Evolutionary conservation across 495 filamentous ascomycete genomes (phyloP), one percentile per base, ranked within the genome.

Genomic region (Penicillium soppii): DNA sequence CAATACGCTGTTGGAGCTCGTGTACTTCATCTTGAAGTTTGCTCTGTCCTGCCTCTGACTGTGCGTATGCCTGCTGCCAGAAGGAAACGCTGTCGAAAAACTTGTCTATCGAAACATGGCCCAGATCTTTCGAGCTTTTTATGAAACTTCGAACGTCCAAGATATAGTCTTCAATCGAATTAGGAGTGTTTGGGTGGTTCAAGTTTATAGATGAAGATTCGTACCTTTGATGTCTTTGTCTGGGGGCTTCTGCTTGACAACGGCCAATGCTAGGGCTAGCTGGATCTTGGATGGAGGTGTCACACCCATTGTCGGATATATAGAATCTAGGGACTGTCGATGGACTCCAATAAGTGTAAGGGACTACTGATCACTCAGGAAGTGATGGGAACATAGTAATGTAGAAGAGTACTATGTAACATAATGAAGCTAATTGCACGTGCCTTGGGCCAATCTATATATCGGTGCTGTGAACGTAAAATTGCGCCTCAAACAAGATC

Each of bases 31-130:
- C 69, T 23, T 67, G 62, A 2, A 82, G 56, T 39, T 63, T 71
- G 36, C 57, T 72, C 41, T 78, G 74, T 36, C 74, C 74, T 12
- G 58, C 62, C 53, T 77, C 68, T 9, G 76, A 72, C 26, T 64
- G 66, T 36, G 68, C 61, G 40, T 73, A 79, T n/a, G 76, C 74
- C 29, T 67, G 59, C 51, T 75, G 71, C 78, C 78, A 82, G 66
- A 78, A 79, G 10, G 65, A 54, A 13, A 69, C 60, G 38, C 73
- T 76, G 54, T 82, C 77, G 41, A 80, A 67, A 56, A 69, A 73
- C 35, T 67, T 67, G 20, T 68, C 62, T 0, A 53, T 56, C 30
- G 40, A 36, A 37, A 36, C 37, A 36, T 21, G 45, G 46, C 16
- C 44, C 21, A 53, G 25, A 1, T 53, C 49, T 17, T 46, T 52